Evolutionary conservation across 106 monocot genomes (phyloP), one percentile per base, ranked within the genome.

Genomic region (Dendrobium officinale): DNA sequence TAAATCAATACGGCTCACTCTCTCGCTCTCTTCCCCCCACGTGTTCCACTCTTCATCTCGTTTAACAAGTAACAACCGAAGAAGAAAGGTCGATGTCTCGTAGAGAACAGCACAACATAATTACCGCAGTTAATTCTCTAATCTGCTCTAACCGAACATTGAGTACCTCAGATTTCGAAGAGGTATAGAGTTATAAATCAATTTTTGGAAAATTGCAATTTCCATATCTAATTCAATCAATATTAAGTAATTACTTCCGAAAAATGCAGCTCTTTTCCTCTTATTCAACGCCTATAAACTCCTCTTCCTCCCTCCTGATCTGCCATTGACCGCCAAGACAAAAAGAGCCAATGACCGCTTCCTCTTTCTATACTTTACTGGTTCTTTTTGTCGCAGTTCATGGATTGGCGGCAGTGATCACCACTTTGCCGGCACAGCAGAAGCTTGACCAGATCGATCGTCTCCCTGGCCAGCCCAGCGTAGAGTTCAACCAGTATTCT

Each of bases 401-500:
- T 20, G 10, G 17, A 49, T 51, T 76, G 76, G 76, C 49, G 9
- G 49, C 6, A n/a, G 74, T 11, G 1, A 42, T 10, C 27, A 26
- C 20, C 49, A 20, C 1, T 47, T n/a, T 76, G 49, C 76, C 76
- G 26, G 24, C 15, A n/a, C 76, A 76, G 76, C 88, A 85, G 85
- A 90, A 90, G 59, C 26, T 47, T 11, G 99, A 99, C 82, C 72
- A 87, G 83, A 91, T 99, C 83, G 1, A 55, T 10, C n/a, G 61
- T 41, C 87, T 99, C 41, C 99, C 95, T 0, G 99, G 99, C 33
- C 99, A 95, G 80, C 31, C 79, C 48, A 42, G 82, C 59, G 90
- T 86, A 68, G 82, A 70, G 0, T 93, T 95, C 83, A 13, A 75
- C 16, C 99, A 99, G 85, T 99, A 88, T 88, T 84, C 95, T 24